A percentile compares a stretch with the other conserved stretches of the same genome.
Evolutionary conservation across 2,329 filamentous ascomycete genomes (phyloP).

Genomic region (Rhinocladiella mackenziei): DNA sequence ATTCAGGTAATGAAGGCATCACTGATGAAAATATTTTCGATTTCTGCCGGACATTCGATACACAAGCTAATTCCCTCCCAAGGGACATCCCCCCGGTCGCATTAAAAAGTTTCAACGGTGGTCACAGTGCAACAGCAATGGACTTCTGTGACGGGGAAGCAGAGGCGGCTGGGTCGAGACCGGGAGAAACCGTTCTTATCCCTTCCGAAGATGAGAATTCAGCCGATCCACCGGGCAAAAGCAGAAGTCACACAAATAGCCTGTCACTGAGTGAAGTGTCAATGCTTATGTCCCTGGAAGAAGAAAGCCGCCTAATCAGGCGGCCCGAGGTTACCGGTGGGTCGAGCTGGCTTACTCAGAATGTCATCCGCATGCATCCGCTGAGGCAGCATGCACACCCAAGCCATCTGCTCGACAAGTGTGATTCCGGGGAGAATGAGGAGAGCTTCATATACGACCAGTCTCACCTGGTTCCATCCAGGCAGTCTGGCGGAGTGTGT

Average conservation of each 20-base stretch:
- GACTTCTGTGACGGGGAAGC: slow-evolving; percentile 4
- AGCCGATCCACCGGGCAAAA: slow-evolving; percentile 1
- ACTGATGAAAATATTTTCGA: slow-evolving; percentile 6
- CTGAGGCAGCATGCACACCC: slow-evolving; percentile 20
- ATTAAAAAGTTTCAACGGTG: slow-evolving; percentile 4
- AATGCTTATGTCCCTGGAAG: slow-evolving; percentile 16
- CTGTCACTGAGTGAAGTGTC: slow-evolving; percentile 22
- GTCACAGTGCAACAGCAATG: not conserved
- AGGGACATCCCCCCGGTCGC: slow-evolving; percentile 4
- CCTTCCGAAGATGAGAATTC: not conserved
- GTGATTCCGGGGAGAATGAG: not conserved
- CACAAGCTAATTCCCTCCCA: slow-evolving; percentile 6
- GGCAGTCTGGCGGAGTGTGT: slow-evolving; percentile 2
- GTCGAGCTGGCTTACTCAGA: slow-evolving; percentile 21
- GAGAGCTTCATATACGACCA: slow-evolving; percentile 12
- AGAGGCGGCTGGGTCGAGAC: not conserved
- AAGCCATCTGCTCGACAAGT: slow-evolving; percentile 2
- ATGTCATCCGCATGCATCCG: slow-evolving; percentile 26
- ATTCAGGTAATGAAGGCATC: not conserved
- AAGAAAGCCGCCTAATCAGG: slow-evolving; percentile 7
- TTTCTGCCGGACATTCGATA: slow-evolving; percentile 1
- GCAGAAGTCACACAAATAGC: slow-evolving; percentile 12
- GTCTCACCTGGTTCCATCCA: too few species aligned
- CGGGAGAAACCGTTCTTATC: slow-evolving; percentile 1
- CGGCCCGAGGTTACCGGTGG: slow-evolving; percentile 14